Conservation (phyloP, 2,329 filamentous ascomycete species). For the Fusarium acutatum region DNA sequence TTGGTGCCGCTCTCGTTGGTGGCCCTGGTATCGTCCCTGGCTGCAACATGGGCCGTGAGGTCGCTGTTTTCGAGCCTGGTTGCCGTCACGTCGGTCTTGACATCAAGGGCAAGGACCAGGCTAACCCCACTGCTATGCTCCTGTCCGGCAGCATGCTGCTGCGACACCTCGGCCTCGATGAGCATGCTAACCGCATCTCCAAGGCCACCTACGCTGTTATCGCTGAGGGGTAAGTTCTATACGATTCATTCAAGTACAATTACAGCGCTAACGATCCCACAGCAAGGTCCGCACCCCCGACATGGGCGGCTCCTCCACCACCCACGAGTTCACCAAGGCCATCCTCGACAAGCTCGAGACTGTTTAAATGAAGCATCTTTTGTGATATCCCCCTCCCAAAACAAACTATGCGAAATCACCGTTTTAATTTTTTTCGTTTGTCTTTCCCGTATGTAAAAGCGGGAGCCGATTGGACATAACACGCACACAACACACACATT, state of each 20-base stretch:
- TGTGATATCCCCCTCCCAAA: conserved; percentile 35
- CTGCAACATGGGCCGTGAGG: conserved; percentile 99
- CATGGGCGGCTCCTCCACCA: conserved; percentile 91
- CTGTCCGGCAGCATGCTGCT: conserved; percentile 97
- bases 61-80: conserved; percentile 97
- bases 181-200: conserved; percentile 98
- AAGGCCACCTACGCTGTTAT: conserved; percentile 83
- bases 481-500: not conserved
- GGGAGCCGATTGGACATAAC: conserved; percentile 10
- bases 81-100: conserved; percentile 99
- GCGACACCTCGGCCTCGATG: conserved; percentile 94
- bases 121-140: conserved; percentile 95
- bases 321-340: conserved; percentile 93
- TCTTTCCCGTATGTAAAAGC: conserved; percentile 1
- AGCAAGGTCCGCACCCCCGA: conserved; percentile 91
- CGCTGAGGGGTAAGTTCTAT: conserved; percentile 78
- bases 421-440: conserved; percentile 26
- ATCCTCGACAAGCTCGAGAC: conserved; percentile 96
- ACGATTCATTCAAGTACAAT: not conserved
- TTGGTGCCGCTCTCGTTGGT: conserved; percentile 95
- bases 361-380: conserved; percentile 57
- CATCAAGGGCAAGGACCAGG: conserved; percentile 99
- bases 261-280: conserved; percentile 51
- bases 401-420: conserved; percentile 29
- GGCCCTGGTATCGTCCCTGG: conserved; percentile 96